Conservation (phyloP, 805 yeast species). For the Lachancea fermentati region DNA sequence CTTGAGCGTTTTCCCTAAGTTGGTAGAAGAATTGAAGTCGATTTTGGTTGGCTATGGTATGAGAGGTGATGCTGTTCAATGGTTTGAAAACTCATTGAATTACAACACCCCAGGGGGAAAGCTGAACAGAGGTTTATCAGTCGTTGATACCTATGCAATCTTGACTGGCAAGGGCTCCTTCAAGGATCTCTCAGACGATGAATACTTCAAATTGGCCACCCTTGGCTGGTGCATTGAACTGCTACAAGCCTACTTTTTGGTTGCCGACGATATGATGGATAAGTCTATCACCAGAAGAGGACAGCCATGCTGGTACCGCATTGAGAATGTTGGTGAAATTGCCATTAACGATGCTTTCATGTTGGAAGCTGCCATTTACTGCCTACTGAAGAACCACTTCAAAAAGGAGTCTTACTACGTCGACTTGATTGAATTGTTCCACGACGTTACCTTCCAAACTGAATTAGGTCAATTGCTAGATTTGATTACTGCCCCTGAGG, state of each 20-base stretch:
- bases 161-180: conserved; percentile 56
- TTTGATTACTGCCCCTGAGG: conserved; percentile 95
- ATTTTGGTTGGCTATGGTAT: conserved; percentile 65
- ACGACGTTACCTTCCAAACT: conserved; percentile 95
- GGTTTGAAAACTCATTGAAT: conserved; percentile 69
- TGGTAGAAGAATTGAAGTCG: conserved; percentile 69
- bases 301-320: conserved; percentile 95
- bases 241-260: conserved; percentile 92
- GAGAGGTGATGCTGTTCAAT: conserved; percentile 77
- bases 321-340: conserved; percentile 74
- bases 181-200: conserved; percentile 57
- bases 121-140: conserved; percentile 92
- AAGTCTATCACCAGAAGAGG: conserved; percentile 95
- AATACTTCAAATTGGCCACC: conserved; percentile 78
- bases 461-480: conserved; percentile 96
- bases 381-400: conserved; percentile 85
- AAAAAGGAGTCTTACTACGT: conserved; percentile 75
- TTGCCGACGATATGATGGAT: conserved; percentile 99
- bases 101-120: conserved; percentile 97
- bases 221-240: conserved; percentile 95
- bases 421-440: conserved; percentile 88
- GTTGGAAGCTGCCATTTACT: conserved; percentile 91
- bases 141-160: conserved; percentile 84
- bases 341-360: conserved; percentile 97
- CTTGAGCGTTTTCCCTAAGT: conserved; percentile 60